phyloP scores from a whole-genome alignment of 2,329 filamentous ascomycete genomes.

The Elsinoe batatas region DNA sequence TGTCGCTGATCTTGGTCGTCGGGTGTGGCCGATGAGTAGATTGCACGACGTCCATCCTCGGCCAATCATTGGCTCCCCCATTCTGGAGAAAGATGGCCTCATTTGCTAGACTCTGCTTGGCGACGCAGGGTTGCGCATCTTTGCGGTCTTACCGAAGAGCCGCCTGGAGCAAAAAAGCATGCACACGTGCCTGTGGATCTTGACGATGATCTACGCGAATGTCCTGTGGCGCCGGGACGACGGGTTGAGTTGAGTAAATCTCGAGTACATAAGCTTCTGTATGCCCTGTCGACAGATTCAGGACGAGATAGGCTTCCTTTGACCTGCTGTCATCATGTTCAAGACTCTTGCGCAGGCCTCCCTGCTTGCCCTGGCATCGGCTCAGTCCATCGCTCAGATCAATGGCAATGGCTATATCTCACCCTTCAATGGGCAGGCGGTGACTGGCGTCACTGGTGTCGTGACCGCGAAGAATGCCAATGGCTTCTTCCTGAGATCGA shows the following conservation, averaged over 20 bases:
- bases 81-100: slow-evolving; percentile 3
- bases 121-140: slow-evolving; percentile 4
- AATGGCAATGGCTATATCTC: slow-evolving; percentile 58
- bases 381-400: slow-evolving; percentile 38
- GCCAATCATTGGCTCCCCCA: background rate
- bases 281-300: background rate
- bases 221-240: slow-evolving; percentile 2
- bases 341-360: background rate
- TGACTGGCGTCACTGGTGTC: slow-evolving; percentile 52
- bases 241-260: background rate
- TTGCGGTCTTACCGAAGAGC: slow-evolving; percentile 11
- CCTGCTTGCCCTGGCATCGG: background rate
- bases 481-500: slow-evolving; percentile 57
- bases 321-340: background rate
- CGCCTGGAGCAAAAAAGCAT: slow-evolving; percentile 5
- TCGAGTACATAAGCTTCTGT: background rate
- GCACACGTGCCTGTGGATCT: slow-evolving; percentile 9
- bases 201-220: slow-evolving; percentile 7
- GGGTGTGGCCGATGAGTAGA: slow-evolving; percentile 9
- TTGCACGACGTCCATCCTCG: slow-evolving; percentile 1
- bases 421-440: slow-evolving; percentile 45
- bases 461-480: slow-evolving; percentile 53
- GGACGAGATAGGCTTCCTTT: background rate
- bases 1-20: background rate
- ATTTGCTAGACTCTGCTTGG: slow-evolving; percentile 9